Base-by-base conservation (phyloP, 257 asterid species). In the Echium plantagineum region DNA sequence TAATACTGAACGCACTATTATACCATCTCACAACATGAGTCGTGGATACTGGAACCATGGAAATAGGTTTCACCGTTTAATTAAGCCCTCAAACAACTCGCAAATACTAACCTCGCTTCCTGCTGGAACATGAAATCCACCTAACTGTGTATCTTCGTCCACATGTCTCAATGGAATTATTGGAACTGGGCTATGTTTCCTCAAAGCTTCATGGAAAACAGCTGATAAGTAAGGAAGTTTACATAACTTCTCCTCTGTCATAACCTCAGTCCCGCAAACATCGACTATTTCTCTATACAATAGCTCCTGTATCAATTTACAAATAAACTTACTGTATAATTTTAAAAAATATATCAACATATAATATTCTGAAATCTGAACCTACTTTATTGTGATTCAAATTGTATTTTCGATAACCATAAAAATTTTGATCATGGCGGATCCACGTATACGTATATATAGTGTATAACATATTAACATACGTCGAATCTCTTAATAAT, bases 151-250 rank as follows among this genome's bases (percentile, higher is more conserved):
- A 55, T 88, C 94, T 75, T 91, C 46, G 8, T 35, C 46, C 55
- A 82, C 95, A 7, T 88, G 84, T 57, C 95, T 75, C 32, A 91
- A 61, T 12, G 96, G 98, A 60, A 85, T 77, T 55, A 91, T 68
- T 0, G 98, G 94, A 21, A 73, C 94, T 0, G 97, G 96, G 31
- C 90, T 81, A 68, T 91, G 82, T 30, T 63, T 75, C 61, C 98
- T 77, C 80, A 88, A 21, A 2, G 96, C 85, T 77, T 91, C 96
- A n/a, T 91, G 95, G 71, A 91, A 91, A 60, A 91, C 73, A 17
- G 90, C 94, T 22, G 89, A 62, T 53, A 91, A 68, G 78, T 82
- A 91, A 7, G 95, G 95, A 63, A 85, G 83, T 58, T 78, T 70
- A 67, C 85, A 76, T 60, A 91, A 24, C 21, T 91, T 80, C 68